These are phyloP conservation scores for Peniophora sp. DNA, from an alignment of 1,284 basidiomycete genomes.

Conservation along the genomic window DNA sequence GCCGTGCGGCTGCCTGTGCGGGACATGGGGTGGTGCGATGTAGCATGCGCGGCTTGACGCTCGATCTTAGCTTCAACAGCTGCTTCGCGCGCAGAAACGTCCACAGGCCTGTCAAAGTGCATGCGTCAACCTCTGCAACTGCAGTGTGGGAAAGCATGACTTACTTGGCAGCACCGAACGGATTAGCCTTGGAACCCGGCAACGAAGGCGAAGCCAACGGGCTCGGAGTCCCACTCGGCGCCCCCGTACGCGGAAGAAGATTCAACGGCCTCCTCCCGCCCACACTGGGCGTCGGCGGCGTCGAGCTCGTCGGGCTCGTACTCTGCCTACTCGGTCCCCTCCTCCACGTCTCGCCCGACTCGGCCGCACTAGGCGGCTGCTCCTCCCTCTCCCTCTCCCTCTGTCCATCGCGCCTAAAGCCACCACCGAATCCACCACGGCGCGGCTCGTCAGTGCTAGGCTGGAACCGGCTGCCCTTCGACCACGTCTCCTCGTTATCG, in stretches of 20 bases:
- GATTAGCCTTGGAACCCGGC: slow-evolving; percentile 48
- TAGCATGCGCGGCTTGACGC: slow-evolving; percentile 45
- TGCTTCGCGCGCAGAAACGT: slow-evolving; percentile 70
- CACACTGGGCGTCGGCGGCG: slow-evolving; percentile 73
- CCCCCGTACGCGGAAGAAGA: slow-evolving; percentile 69
- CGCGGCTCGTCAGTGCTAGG: slow-evolving; percentile 34
- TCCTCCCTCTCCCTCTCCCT: slow-evolving; percentile 16
- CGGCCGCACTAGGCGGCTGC: slow-evolving; percentile 24
- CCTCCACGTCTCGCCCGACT: slow-evolving; percentile 50
- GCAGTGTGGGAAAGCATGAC: slow-evolving; percentile 13
- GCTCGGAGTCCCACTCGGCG: slow-evolving; percentile 52
- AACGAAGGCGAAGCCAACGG: slow-evolving; percentile 73
- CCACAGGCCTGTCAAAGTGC: slow-evolving; percentile 61
- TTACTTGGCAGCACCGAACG: slow-evolving; percentile 84
- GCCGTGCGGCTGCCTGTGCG: slow-evolving; percentile 62
- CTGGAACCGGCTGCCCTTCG: slow-evolving; percentile 65
- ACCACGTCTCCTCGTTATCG: slow-evolving; percentile 72
- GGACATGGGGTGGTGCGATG: slow-evolving; percentile 56
- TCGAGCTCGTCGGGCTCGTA: slow-evolving; percentile 54
- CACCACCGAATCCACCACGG: slow-evolving; percentile 36
- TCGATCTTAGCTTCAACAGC: slow-evolving; percentile 67
- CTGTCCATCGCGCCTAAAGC: slow-evolving; percentile 29
- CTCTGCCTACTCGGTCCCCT: slow-evolving; percentile 30
- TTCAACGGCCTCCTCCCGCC: slow-evolving; percentile 68
- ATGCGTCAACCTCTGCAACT: slow-evolving; percentile 3